phyloP scores from a whole-genome alignment of 2,329 filamentous ascomycete species.

The Clarireedia hainanense region DNA sequence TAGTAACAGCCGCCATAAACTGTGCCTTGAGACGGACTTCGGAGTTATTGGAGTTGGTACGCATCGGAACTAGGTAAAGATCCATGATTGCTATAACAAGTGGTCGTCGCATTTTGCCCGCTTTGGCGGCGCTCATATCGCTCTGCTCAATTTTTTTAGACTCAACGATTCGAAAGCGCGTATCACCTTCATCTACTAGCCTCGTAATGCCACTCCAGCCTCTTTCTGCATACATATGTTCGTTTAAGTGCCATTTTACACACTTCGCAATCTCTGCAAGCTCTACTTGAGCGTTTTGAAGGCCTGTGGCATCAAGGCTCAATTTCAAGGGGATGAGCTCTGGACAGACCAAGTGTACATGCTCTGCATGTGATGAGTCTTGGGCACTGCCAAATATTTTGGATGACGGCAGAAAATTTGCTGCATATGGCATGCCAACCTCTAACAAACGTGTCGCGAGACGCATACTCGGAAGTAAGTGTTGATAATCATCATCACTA shows the following conservation, averaged over 20 bases:
- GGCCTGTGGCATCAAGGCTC: neutral
- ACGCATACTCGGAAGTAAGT: conserved; percentile 21
- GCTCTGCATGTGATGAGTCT: neutral
- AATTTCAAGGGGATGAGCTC: neutral
- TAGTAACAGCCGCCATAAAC: conserved; percentile 23
- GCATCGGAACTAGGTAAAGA: conserved; percentile 20
- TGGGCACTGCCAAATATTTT: conserved; percentile 2
- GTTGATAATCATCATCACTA: conserved; percentile 14
- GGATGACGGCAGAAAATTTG: conserved; percentile 19
- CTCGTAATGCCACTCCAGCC: conserved; percentile 16
- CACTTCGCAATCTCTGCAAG: conserved; percentile 15
- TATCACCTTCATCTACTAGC: conserved; percentile 4
- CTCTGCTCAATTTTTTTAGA: neutral
- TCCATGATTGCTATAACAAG: conserved; percentile 19
- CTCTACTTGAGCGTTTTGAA: conserved; percentile 11
- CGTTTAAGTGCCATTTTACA: conserved; percentile 20
- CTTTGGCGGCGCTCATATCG: conserved; percentile 5
- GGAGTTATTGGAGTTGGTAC: conserved; percentile 3
- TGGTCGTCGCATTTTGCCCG: conserved; percentile 10
- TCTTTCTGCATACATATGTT: conserved; percentile 12
- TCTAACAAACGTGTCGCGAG: conserved; percentile 20
- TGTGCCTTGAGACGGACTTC: conserved; percentile 18
- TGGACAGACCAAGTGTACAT: neutral
- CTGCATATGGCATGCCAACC: conserved; percentile 19
- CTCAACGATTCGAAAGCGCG: conserved; percentile 4